A percentile compares a stretch with the other conserved stretches of the same genome.
Conservation (phyloP, 2,329 filamentous ascomycete species). For the Pseudonectria buxi region DNA sequence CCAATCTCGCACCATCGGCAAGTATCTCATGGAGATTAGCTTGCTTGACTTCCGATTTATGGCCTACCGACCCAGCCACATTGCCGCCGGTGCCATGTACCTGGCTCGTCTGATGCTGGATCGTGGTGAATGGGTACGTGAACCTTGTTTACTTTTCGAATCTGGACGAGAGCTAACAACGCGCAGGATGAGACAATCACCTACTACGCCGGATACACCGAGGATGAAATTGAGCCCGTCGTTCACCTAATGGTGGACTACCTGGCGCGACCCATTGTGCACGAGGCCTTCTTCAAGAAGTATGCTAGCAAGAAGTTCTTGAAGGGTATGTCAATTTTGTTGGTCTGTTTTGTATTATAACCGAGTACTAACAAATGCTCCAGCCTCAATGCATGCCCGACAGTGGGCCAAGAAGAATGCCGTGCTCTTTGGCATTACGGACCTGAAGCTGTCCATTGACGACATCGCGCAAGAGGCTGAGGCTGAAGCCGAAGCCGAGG, state of each 20-base stretch:
- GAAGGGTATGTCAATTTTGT: constrained; percentile 65
- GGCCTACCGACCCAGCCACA: constrained; percentile 77
- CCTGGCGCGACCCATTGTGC: constrained; percentile 78
- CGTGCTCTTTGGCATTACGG: constrained; percentile 45
- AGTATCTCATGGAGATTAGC: constrained; percentile 96
- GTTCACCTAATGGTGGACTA: constrained; percentile 96
- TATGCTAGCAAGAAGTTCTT: constrained; percentile 99
- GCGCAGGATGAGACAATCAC: constrained; percentile 71
- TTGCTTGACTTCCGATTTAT: constrained; percentile 93
- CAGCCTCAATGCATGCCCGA: constrained; percentile 85
- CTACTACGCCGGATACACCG: constrained; percentile 88
- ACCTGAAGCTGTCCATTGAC: constrained; percentile 44
- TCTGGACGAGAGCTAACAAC: constrained; percentile 23
- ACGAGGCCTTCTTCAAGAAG: constrained; percentile 99
- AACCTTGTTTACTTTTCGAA: neutral
- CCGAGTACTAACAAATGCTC: constrained; percentile 9
- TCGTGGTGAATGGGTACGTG: constrained; percentile 80
- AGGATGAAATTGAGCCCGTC: constrained; percentile 88
- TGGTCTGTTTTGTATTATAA: neutral
- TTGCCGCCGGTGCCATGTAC: constrained; percentile 93
- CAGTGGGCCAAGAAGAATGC: constrained; percentile 87
- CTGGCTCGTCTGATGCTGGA: constrained; percentile 84
- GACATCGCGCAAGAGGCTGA: constrained; percentile 31
- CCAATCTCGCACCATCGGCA: constrained; percentile 91
- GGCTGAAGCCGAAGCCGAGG: constrained; percentile 1